Evolutionary conservation across 345 rosid species (phyloP).

Genomic region (Ceriops tagal): DNA sequence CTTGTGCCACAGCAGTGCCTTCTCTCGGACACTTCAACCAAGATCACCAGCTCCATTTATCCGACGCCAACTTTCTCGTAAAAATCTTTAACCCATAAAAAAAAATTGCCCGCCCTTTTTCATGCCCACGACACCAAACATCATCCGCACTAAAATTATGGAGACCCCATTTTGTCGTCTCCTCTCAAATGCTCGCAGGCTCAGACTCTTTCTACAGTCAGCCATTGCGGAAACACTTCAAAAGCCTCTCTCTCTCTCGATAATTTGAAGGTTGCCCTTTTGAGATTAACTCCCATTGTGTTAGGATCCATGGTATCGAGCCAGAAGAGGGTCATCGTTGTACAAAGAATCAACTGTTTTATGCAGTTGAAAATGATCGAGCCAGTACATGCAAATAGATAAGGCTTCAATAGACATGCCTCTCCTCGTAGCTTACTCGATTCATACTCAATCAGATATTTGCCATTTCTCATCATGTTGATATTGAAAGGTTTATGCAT

Average conservation of each 20-base stretch:
- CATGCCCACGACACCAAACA: constrained; percentile 13
- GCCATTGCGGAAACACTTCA: constrained; percentile 41
- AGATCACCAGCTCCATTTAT: constrained; percentile 32
- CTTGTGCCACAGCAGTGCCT: not conserved
- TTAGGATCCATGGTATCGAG: too few species aligned
- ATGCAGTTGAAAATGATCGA: too few species aligned
- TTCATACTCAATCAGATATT: too few species aligned
- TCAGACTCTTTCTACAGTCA: constrained; percentile 29
- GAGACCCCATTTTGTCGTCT: constrained; percentile 29
- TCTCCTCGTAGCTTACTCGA: too few species aligned
- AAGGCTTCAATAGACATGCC: too few species aligned
- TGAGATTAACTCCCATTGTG: constrained; percentile 42
- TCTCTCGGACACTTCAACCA: constrained; percentile 67
- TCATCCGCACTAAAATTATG: not conserved
- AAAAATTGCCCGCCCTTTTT: constrained; percentile 5
- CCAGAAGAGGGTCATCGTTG: too few species aligned
- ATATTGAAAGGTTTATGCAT: too few species aligned
- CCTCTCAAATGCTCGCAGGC: constrained; percentile 48
- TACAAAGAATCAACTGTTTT: too few species aligned
- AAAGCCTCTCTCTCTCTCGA: constrained; percentile 37
- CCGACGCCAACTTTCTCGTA: constrained; percentile 14
- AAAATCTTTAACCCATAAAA: too few species aligned
- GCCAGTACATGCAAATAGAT: too few species aligned
- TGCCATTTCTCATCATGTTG: too few species aligned
- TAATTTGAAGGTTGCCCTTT: constrained; percentile 35